Evolutionary conservation across 106 monocot species (phyloP).

Genomic region (Allium cepa): DNA sequence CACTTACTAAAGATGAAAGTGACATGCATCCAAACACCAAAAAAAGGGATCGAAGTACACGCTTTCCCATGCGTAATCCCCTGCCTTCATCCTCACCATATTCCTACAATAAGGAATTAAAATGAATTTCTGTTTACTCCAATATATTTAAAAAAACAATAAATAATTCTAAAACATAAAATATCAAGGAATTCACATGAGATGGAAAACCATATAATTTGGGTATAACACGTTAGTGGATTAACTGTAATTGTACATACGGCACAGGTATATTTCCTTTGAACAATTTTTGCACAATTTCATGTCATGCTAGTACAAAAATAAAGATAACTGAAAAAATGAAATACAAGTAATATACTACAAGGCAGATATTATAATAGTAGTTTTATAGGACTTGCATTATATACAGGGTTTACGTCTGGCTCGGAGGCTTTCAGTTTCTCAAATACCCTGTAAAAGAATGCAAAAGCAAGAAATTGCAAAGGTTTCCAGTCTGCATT

Average conservation of each 20-base stretch:
- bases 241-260: too few relatives aligned
- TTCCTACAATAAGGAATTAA: conserved; percentile 30
- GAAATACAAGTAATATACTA: background rate
- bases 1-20: conserved; percentile 60
- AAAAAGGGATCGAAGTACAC: conserved; percentile 67
- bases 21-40: conserved; percentile 86
- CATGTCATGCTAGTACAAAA: too few relatives aligned
- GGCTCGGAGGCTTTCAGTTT: conserved; percentile 84
- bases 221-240: too few relatives aligned
- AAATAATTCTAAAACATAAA: too few relatives aligned
- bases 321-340: too few relatives aligned
- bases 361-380: background rate
- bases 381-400: conserved; percentile 32
- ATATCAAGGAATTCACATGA: too few relatives aligned
- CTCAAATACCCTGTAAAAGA: conserved; percentile 90
- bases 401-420: conserved; percentile 31
- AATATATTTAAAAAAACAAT: too few relatives aligned
- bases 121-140: too few relatives aligned
- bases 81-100: conserved; percentile 89
- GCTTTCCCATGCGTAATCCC: conserved; percentile 87
- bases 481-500: conserved; percentile 82
- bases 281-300: too few relatives aligned
- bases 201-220: too few relatives aligned
- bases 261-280: too few relatives aligned
- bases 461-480: conserved; percentile 83